A percentile compares a stretch with the other conserved stretches of the same genome.
phyloP scores from a whole-genome alignment of 2,329 filamentous ascomycete species.

The Colletotrichum sidae region DNA sequence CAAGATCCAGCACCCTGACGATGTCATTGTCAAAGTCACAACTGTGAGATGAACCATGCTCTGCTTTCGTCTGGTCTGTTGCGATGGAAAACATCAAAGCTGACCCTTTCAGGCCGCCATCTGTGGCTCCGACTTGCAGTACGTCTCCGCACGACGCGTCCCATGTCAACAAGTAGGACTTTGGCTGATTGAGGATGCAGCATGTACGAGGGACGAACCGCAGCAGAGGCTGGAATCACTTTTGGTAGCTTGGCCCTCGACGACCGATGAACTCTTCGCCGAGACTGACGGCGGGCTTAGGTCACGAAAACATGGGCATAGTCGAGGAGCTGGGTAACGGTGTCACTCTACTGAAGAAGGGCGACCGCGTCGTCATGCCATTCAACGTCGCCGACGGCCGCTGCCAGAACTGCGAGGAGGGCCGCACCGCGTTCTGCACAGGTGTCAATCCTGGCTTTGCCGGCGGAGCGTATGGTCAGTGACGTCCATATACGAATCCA shows the following conservation, averaged over 20 bases:
- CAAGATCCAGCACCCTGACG: slow-evolving; percentile 71
- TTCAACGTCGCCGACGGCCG: slow-evolving; percentile 75
- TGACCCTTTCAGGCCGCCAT: slow-evolving; percentile 54
- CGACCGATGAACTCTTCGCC: too few species aligned
- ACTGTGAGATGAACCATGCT: slow-evolving; percentile 57
- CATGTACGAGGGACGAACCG: slow-evolving; percentile 75
- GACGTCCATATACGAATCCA: not conserved
- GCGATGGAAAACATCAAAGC: not conserved
- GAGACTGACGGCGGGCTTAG: slow-evolving; percentile 32
- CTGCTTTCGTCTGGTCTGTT: not conserved
- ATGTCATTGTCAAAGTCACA: slow-evolving; percentile 74
- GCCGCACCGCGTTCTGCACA: slow-evolving; percentile 73
- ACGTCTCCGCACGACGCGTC: slow-evolving; percentile 39
- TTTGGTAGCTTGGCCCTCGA: slow-evolving; percentile 55
- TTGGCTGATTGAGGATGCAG: slow-evolving; percentile 48
- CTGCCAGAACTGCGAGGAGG: slow-evolving; percentile 73
- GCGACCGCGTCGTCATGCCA: slow-evolving; percentile 73
- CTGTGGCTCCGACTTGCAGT: slow-evolving; percentile 64
- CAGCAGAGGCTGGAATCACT: slow-evolving; percentile 70
- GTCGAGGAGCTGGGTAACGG: slow-evolving; percentile 66
- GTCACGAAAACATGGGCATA: slow-evolving; percentile 72
- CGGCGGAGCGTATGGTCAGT: slow-evolving; percentile 47
- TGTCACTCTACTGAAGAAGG: slow-evolving; percentile 70
- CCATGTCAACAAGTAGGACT: slow-evolving; percentile 15
- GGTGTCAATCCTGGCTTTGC: slow-evolving; percentile 58